Percentiles rank a stretch among this genome's conserved stretches.
These are phyloP conservation scores for Allomyces javanicus DNA, from an alignment of 192 early-diverging fungal genomes.

Conservation along the genomic window DNA sequence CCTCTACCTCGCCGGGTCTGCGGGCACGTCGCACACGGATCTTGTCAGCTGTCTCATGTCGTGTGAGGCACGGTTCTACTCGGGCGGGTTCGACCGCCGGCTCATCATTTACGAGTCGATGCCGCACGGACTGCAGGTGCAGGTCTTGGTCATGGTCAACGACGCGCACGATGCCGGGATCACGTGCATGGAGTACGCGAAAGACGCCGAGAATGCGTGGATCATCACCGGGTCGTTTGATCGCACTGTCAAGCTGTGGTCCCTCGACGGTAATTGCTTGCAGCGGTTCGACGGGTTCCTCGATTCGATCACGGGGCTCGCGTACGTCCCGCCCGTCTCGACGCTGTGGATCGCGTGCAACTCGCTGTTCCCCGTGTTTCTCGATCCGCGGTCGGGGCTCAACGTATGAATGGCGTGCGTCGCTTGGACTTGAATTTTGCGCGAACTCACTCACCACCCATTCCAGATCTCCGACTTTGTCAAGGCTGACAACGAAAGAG, in stretches of 20 bases:
- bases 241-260: slow-evolving; percentile 36
- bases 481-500: slow-evolving; percentile 15
- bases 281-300: slow-evolving; percentile 35
- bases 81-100: slow-evolving; percentile 37
- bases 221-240: slow-evolving; percentile 41
- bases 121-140: slow-evolving; percentile 31
- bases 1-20: slow-evolving; percentile 9
- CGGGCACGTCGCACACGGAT: slow-evolving; percentile 20
- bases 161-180: slow-evolving; percentile 41
- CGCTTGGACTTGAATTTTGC: too few species aligned
- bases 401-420: slow-evolving; percentile 15
- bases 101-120: slow-evolving; percentile 38
- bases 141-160: slow-evolving; percentile 14
- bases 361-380: slow-evolving; percentile 25
- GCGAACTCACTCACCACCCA: background rate
- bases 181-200: slow-evolving; percentile 40
- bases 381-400: slow-evolving; percentile 32
- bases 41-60: slow-evolving; percentile 33
- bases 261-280: slow-evolving; percentile 35
- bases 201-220: slow-evolving; percentile 13
- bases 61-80: slow-evolving; percentile 34
- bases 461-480: slow-evolving; percentile 35
- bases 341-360: slow-evolving; percentile 37
- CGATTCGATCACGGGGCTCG: slow-evolving; percentile 31
- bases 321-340: slow-evolving; percentile 33